Percentiles rank a stretch among this genome's conserved stretches.
phyloP scores from a whole-genome alignment of 2,329 filamentous ascomycete species.

The Aspergillus sp. region DNA sequence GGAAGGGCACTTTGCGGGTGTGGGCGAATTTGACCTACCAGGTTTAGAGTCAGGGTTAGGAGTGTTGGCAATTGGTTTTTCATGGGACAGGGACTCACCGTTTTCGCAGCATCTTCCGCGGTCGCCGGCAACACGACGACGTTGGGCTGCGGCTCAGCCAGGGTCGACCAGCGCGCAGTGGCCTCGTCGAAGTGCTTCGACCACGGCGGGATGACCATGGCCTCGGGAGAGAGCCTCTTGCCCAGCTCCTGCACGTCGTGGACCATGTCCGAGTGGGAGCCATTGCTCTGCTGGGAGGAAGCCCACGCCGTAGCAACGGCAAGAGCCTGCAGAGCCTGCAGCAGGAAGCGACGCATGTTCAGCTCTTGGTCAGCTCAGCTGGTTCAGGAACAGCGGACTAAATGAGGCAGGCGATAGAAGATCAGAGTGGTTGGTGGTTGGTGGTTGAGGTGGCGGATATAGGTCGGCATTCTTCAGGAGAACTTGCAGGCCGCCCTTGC shows the following conservation, averaged over 20 bases:
- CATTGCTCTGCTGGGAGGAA: not conserved
- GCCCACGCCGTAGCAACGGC: not conserved
- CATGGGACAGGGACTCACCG: constrained; percentile 33
- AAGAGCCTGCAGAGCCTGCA: constrained; percentile 1
- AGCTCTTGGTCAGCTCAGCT: too few species aligned
- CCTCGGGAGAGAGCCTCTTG: constrained; percentile 25
- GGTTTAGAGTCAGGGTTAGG: too few species aligned
- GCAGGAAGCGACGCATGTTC: constrained; percentile 4
- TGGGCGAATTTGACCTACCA: constrained; percentile 43
- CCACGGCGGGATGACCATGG: constrained; percentile 37
- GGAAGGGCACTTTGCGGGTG: constrained; percentile 39
- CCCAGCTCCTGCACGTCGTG: constrained; percentile 7
- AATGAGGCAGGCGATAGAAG: too few species aligned
- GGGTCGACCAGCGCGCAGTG: constrained; percentile 39
- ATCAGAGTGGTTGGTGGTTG: too few species aligned
- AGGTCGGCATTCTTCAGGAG: too few species aligned
- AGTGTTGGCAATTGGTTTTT: too few species aligned
- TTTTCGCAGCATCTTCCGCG: constrained; percentile 42
- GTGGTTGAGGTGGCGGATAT: too few species aligned
- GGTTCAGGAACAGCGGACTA: too few species aligned
- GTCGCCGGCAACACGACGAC: constrained; percentile 41
- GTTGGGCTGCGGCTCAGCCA: constrained; percentile 36
- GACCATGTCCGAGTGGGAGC: constrained; percentile 1
- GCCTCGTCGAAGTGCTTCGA: constrained; percentile 31
- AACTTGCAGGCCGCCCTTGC: too few species aligned